Evolutionary conservation across 345 rosid species (phyloP).

Genomic region (thale cress (Arabidopsis thaliana)): DNA sequence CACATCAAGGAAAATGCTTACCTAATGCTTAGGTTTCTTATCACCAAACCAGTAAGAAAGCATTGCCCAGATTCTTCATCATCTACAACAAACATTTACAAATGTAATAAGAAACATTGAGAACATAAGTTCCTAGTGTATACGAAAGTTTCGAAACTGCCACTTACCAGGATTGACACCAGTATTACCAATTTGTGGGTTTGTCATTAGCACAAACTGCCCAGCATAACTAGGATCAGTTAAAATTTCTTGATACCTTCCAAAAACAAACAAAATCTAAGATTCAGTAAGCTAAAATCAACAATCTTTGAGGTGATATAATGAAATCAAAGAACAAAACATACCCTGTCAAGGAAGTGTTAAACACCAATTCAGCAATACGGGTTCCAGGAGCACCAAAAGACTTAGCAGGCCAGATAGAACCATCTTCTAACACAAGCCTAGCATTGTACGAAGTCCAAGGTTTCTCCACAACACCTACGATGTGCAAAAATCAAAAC

Average conservation of each 20-base stretch:
- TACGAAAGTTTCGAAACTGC: background rate
- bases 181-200: conserved; percentile 96
- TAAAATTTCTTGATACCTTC: conserved; percentile 96
- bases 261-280: conserved; percentile 13
- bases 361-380: conserved; percentile 95
- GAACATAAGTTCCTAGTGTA: background rate
- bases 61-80: conserved; percentile 92
- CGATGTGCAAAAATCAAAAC: background rate
- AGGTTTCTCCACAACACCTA: conserved; percentile 67
- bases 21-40: conserved; percentile 85
- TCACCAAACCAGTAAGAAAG: conserved; percentile 90
- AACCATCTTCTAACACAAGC: conserved; percentile 92
- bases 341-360: conserved; percentile 94
- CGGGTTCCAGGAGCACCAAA: conserved; percentile 96
- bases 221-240: conserved; percentile 98
- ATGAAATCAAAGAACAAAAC: conserved; percentile 7
- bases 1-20: conserved; percentile 15
- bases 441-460: conserved; percentile 89
- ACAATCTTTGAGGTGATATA: background rate
- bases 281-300: background rate
- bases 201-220: conserved; percentile 97
- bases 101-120: background rate
- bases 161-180: conserved; percentile 86
- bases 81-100: conserved; percentile 48
- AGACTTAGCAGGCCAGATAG: conserved; percentile 92